phyloP scores from a whole-genome alignment of 2,329 filamentous ascomycete genomes.

The Pseudogymnoascus sp. region DNA sequence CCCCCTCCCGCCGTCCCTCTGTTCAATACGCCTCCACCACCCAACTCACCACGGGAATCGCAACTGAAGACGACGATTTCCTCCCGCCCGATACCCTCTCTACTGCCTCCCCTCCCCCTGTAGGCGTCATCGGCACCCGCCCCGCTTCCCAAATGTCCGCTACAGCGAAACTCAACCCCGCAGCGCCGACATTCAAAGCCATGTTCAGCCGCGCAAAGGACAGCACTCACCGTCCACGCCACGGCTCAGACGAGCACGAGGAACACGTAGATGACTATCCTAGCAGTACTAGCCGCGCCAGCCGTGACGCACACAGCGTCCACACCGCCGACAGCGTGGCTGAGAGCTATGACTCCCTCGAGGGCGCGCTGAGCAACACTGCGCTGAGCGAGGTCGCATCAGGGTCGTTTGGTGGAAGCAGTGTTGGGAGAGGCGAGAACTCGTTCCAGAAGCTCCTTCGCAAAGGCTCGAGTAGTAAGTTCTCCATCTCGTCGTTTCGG shows the following conservation, averaged over 20 bases:
- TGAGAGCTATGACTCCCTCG: slow-evolving; percentile 54
- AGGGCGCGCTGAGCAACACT: slow-evolving; percentile 47
- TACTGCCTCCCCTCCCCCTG: slow-evolving; percentile 47
- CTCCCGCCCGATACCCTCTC: slow-evolving; percentile 49
- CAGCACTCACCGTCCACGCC: neutral
- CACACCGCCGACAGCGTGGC: slow-evolving; percentile 52
- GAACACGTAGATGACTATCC: slow-evolving; percentile 21
- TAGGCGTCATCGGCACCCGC: slow-evolving; percentile 73
- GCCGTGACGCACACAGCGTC: slow-evolving; percentile 47
- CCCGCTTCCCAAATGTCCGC: slow-evolving; percentile 50
- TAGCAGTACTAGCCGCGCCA: slow-evolving; percentile 11
- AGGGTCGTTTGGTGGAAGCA: neutral
- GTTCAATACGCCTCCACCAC: slow-evolving; percentile 68
- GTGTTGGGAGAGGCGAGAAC: slow-evolving; percentile 9
- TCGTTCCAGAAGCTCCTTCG: slow-evolving; percentile 55
- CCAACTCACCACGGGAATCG: slow-evolving; percentile 51
- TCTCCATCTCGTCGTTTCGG: slow-evolving; percentile 50
- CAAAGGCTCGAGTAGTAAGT: slow-evolving; percentile 60
- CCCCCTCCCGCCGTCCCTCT: slow-evolving; percentile 73
- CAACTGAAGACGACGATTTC: slow-evolving; percentile 58
- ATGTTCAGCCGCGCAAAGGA: slow-evolving; percentile 50
- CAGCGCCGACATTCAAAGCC: slow-evolving; percentile 79
- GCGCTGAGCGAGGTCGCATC: neutral
- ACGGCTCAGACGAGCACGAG: neutral
- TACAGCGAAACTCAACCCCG: slow-evolving; percentile 65